phyloP scores from a whole-genome alignment of 305 asterid genomes.

The Ajuga reptans region DNA sequence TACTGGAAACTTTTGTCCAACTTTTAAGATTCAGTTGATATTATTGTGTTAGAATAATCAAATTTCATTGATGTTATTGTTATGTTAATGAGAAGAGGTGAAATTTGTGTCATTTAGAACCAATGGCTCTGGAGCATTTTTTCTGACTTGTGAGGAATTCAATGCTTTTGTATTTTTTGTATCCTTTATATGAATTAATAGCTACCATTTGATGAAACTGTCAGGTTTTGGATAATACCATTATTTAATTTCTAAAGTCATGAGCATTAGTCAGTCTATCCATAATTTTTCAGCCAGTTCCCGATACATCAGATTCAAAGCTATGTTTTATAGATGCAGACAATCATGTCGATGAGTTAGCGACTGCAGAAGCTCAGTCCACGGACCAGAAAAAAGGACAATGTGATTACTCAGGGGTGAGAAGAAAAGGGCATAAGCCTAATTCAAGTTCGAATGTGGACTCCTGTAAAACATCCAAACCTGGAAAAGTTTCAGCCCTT shows the following conservation, averaged over 20 bases:
- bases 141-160: conserved; percentile 13
- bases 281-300: conserved; percentile 16
- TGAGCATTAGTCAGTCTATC: conserved; percentile 2
- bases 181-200: neutral
- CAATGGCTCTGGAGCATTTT: neutral
- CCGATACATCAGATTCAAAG: conserved; percentile 39
- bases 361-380: conserved; percentile 41
- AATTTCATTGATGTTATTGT: neutral
- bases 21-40: conserved; percentile 12
- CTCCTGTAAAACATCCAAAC: conserved; percentile 40
- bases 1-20: neutral
- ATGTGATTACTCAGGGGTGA: conserved; percentile 34
- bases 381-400: conserved; percentile 38
- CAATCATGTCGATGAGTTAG: conserved; percentile 54
- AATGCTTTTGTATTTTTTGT: conserved; percentile 3
- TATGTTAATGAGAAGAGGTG: conserved; percentile 17
- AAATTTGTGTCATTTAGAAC: conserved; percentile 5
- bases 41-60: neutral
- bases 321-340: conserved; percentile 39
- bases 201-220: conserved; percentile 7
- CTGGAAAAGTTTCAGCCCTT: conserved; percentile 40
- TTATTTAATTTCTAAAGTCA: conserved; percentile 11
- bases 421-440: conserved; percentile 37
- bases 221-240: conserved; percentile 4
- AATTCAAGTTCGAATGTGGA: conserved; percentile 41